phyloP scores from a whole-genome alignment of 768 basidiomycete species.

The Suillus hirtellus region DNA sequence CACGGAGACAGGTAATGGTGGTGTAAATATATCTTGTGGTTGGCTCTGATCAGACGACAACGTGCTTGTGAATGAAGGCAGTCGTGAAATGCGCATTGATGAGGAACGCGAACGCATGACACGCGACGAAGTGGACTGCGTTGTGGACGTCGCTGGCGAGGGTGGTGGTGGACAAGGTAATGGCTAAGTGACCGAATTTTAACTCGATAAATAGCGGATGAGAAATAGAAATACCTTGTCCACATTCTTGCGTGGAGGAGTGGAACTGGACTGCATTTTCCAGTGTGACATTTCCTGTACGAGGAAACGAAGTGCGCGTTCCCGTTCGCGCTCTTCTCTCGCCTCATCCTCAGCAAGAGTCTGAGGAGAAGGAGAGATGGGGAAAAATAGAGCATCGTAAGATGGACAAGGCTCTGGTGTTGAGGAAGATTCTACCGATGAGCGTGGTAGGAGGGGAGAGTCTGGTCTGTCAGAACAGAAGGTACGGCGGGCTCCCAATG shows the following conservation, averaged over 20 bases:
- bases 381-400: constrained; percentile 38
- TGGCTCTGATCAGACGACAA: constrained; percentile 35
- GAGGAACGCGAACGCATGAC: constrained; percentile 32
- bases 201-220: not conserved
- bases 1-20: constrained; percentile 31
- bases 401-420: constrained; percentile 24
- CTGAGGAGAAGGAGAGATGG: constrained; percentile 14
- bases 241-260: constrained; percentile 15
- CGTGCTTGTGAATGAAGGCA: constrained; percentile 35
- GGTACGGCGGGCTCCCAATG: constrained; percentile 29
- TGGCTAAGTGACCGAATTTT: constrained; percentile 4
- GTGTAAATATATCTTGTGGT: constrained; percentile 25
- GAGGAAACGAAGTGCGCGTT: constrained; percentile 37
- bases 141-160: constrained; percentile 27
- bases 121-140: constrained; percentile 29
- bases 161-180: constrained; percentile 22
- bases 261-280: constrained; percentile 15
- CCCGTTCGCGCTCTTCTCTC: constrained; percentile 32
- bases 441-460: constrained; percentile 31
- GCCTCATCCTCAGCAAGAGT: constrained; percentile 13
- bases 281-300: constrained; percentile 37
- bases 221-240: constrained; percentile 13
- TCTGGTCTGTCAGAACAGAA: constrained; percentile 29
- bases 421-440: constrained; percentile 25
- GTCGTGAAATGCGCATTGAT: constrained; percentile 31